These are phyloP conservation scores for Trichomonascus vanleenenianus DNA, from an alignment of 805 yeast genomes.

Conservation along the genomic window DNA sequence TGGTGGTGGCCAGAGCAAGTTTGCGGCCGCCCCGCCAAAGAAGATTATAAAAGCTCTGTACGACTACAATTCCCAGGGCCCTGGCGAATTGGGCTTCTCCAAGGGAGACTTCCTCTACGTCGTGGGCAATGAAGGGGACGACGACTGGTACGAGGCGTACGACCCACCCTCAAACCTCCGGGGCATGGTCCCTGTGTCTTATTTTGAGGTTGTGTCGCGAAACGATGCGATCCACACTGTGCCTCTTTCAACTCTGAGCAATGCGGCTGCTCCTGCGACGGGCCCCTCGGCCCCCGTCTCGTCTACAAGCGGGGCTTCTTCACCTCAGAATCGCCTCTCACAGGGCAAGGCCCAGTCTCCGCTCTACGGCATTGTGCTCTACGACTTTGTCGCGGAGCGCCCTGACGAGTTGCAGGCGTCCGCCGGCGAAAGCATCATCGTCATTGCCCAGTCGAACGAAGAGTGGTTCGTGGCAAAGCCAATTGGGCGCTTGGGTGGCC, in stretches of 20 bases:
- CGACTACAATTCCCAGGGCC: constrained; percentile 69
- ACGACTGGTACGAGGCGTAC: constrained; percentile 76
- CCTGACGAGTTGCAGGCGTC: constrained; percentile 77
- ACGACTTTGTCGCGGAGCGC: constrained; percentile 75
- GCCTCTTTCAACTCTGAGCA: constrained; percentile 16
- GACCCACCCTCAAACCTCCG: constrained; percentile 70
- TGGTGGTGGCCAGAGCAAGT: constrained; percentile 17
- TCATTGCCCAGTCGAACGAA: constrained; percentile 91
- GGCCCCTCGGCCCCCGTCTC: not conserved
- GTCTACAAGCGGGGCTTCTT: not conserved
- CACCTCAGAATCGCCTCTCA: constrained; percentile 1
- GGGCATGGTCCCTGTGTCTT: constrained; percentile 83
- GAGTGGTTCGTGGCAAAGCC: constrained; percentile 99
- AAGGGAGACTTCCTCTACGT: constrained; percentile 91
- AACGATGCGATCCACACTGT: constrained; percentile 26
- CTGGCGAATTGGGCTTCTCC: constrained; percentile 69
- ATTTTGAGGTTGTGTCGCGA: constrained; percentile 62
- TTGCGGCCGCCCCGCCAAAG: constrained; percentile 49
- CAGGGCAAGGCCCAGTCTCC: constrained; percentile 27
- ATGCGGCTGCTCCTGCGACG: not conserved
- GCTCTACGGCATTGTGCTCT: constrained; percentile 77
- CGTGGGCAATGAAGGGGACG: constrained; percentile 47
- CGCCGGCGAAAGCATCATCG: constrained; percentile 82
- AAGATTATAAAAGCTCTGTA: constrained; percentile 77
- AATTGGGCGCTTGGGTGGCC: constrained; percentile 90